Percentiles rank a stretch among this genome's conserved stretches.
These are phyloP conservation scores for Asterionellopsis glacialis DNA, from an alignment of 108 stramenopile genomes.

Conservation along the genomic window DNA sequence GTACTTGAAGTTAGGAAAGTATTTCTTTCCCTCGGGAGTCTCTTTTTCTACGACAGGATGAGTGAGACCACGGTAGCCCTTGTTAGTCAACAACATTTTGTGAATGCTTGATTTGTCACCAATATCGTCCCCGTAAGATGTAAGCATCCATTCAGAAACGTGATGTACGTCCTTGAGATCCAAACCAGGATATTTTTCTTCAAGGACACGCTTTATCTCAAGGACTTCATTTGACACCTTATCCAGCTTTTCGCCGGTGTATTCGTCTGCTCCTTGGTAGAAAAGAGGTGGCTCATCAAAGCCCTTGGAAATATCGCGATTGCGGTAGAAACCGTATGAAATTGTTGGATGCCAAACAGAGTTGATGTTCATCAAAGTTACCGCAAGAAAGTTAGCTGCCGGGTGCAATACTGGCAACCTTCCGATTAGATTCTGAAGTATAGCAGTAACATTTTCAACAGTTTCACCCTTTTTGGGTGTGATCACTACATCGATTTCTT, in stretches of 20 bases:
- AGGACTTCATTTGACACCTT: conserved; percentile 42
- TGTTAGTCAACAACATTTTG: conserved; percentile 46
- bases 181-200: conserved; percentile 34
- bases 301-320: conserved; percentile 29
- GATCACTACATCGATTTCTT: conserved; percentile 44
- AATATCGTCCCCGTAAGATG: conserved; percentile 45
- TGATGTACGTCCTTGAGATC: conserved; percentile 29
- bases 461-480: conserved; percentile 17
- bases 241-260: conserved; percentile 42
- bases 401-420: conserved; percentile 31
- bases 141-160: conserved; percentile 48
- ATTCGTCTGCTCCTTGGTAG: conserved; percentile 49
- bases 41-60: conserved; percentile 40
- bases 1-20: conserved; percentile 51
- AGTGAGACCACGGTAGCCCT: conserved; percentile 49
- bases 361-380: conserved; percentile 59
- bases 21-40: conserved; percentile 22
- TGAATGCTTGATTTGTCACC: conserved; percentile 46
- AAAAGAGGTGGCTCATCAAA: conserved; percentile 54
- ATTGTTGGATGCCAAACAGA: conserved; percentile 59
- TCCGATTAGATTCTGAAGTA: conserved; percentile 27
- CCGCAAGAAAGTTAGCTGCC: conserved; percentile 44
- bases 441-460: conserved; percentile 8
- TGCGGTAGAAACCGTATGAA: conserved; percentile 42
- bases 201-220: conserved; percentile 21